These are phyloP conservation scores for Rhizodiscina lignyota DNA, from an alignment of 495 filamentous ascomycete genomes.

Conservation along the genomic window DNA sequence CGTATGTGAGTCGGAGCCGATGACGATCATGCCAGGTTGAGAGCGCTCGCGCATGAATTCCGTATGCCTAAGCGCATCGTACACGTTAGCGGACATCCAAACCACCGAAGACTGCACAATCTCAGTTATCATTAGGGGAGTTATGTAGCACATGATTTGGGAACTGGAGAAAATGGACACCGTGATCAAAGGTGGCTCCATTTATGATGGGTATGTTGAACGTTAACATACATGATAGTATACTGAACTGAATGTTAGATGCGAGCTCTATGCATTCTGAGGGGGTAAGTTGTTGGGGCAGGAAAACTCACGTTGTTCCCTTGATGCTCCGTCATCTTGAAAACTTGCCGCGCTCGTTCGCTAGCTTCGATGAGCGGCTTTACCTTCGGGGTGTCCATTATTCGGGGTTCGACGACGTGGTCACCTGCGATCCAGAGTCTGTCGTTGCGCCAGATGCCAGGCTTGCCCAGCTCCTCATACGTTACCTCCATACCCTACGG, in stretches of 20 bases:
- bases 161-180: no score
- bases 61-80: constrained; percentile 32
- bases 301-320: no score
- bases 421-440: constrained; percentile 32
- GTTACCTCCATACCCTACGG: constrained; percentile 26
- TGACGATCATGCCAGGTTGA: constrained; percentile 27
- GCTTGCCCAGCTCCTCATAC: constrained; percentile 19
- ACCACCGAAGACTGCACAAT: no score
- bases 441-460: constrained; percentile 30
- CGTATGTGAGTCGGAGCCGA: constrained; percentile 33
- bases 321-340: constrained; percentile 31
- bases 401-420: constrained; percentile 28
- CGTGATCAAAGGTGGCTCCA: no score
- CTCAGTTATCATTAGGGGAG: no score
- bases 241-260: no score
- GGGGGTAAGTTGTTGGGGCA: no score
- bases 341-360: constrained; percentile 20
- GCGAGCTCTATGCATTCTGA: no score
- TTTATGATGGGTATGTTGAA: no score
- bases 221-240: no score
- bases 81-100: no score
- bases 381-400: constrained; percentile 19
- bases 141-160: no score
- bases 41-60: constrained; percentile 29
- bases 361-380: constrained; percentile 20